These are phyloP conservation scores for Hysterium pulicare DNA, from an alignment of 2,329 filamentous ascomycete species.

Conservation along the genomic window DNA sequence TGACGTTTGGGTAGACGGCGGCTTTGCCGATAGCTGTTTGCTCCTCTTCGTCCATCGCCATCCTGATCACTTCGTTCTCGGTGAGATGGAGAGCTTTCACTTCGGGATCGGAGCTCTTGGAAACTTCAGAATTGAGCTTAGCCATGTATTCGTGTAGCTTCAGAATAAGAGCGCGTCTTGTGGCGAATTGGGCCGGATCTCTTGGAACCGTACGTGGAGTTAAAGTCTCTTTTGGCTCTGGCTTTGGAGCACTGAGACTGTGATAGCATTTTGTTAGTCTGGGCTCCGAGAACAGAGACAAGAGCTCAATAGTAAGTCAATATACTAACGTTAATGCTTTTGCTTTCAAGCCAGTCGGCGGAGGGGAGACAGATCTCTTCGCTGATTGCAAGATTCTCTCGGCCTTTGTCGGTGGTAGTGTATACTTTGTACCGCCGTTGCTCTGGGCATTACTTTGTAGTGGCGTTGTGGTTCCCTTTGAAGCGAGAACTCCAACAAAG, in stretches of 20 bases:
- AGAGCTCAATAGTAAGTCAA: too few relatives aligned
- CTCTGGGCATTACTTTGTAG: neutral
- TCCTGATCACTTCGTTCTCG: slow-evolving; percentile 64
- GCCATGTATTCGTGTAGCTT: slow-evolving; percentile 63
- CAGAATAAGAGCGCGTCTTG: slow-evolving; percentile 46
- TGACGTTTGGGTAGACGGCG: slow-evolving; percentile 74
- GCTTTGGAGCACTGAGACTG: slow-evolving; percentile 9
- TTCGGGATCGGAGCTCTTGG: slow-evolving; percentile 49
- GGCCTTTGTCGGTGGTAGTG: slow-evolving; percentile 2
- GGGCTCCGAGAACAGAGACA: too few relatives aligned
- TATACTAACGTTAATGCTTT: too few relatives aligned
- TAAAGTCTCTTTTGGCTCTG: slow-evolving; percentile 51
- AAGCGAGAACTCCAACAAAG: slow-evolving; percentile 24
- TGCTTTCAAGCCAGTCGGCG: slow-evolving; percentile 9
- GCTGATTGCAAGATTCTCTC: slow-evolving; percentile 18
- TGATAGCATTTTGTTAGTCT: too few relatives aligned
- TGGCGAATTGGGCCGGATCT: slow-evolving; percentile 39
- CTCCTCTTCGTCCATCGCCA: slow-evolving; percentile 76
- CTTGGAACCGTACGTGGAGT: slow-evolving; percentile 64
- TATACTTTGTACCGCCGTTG: slow-evolving; percentile 3
- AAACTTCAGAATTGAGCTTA: slow-evolving; percentile 64
- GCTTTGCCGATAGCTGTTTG: slow-evolving; percentile 64
- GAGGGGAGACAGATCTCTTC: slow-evolving; percentile 31
- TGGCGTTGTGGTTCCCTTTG: neutral
- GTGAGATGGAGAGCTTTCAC: slow-evolving; percentile 58